These are phyloP conservation scores for Dictyostelium firmibasis DNA, from an alignment of 78 protist species.

Conservation along the genomic window DNA sequence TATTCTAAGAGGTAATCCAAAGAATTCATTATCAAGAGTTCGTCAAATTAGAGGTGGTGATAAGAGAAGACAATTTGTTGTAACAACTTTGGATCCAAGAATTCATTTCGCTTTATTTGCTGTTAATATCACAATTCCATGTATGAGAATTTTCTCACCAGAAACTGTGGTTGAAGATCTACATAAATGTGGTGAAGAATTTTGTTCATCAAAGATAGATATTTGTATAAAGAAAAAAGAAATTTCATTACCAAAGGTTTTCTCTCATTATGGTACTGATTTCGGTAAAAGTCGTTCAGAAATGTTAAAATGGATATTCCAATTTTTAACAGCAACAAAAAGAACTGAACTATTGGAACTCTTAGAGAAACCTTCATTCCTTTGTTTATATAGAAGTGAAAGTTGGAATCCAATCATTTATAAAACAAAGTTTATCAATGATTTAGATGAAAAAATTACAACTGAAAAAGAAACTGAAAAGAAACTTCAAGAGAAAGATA, in stretches of 20 bases:
- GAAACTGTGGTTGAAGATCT: conserved; percentile 39
- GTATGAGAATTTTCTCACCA: conserved; percentile 36
- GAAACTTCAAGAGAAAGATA: conserved; percentile 43
- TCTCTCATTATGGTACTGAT: conserved; percentile 75
- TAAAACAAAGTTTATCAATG: conserved; percentile 54
- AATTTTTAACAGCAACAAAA: conserved; percentile 23
- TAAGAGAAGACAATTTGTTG: conserved; percentile 27
- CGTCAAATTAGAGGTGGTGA: conserved; percentile 71
- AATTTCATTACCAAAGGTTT: conserved; percentile 48
- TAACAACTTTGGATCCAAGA: conserved; percentile 55
- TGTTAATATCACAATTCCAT: conserved; percentile 54
- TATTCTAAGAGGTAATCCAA: conserved; percentile 44
- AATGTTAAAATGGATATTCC: conserved; percentile 73
- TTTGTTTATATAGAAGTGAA: conserved; percentile 58
- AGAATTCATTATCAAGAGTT: conserved; percentile 40
- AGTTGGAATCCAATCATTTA: conserved; percentile 77
- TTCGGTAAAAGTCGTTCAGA: conserved; percentile 62
- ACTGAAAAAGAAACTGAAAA: conserved; percentile 1
- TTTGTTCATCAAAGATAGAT: conserved; percentile 52
- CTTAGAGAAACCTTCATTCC: conserved; percentile 58
- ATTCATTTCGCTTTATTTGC: conserved; percentile 56
- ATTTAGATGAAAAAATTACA: conserved; percentile 3
- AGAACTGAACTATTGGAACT: conserved; percentile 46
- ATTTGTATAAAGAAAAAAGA: conserved; percentile 75
- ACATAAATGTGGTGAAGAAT: conserved; percentile 62